Percentiles rank a stretch among this genome's conserved stretches.
phyloP scores from a whole-genome alignment of 31 red algal species.

The Endocladia muricata region DNA sequence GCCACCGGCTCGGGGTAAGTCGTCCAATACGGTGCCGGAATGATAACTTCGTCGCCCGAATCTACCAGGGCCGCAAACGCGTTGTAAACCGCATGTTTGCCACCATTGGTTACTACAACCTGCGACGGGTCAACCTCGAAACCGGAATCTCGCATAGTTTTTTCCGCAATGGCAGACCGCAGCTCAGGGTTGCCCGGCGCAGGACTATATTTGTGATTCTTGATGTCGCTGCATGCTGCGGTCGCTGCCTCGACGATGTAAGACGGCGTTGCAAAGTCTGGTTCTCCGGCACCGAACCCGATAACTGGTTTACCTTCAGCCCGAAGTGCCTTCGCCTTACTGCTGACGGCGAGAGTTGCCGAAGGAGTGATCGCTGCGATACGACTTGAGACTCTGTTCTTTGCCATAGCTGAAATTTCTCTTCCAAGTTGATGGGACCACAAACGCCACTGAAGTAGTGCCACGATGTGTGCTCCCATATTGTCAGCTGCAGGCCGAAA shows the following conservation, averaged over 20 bases:
- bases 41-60: slow-evolving; percentile 67
- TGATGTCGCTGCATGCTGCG: slow-evolving; percentile 38
- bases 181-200: slow-evolving; percentile 63
- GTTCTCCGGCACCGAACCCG: slow-evolving; percentile 89
- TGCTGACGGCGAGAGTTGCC: too few relatives aligned
- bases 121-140: slow-evolving; percentile 31
- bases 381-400: too few relatives aligned
- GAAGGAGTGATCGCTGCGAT: too few relatives aligned
- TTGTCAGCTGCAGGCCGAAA: too few relatives aligned
- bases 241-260: slow-evolving; percentile 59
- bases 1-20: slow-evolving; percentile 72
- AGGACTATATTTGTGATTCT: slow-evolving; percentile 71
- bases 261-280: slow-evolving; percentile 67
- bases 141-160: slow-evolving; percentile 27
- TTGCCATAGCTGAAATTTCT: too few relatives aligned
- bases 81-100: slow-evolving; percentile 80
- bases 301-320: slow-evolving; percentile 69
- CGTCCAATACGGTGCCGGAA: slow-evolving; percentile 87
- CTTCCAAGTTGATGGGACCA: too few relatives aligned
- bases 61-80: slow-evolving; percentile 62
- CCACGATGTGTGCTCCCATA: too few relatives aligned
- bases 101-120: slow-evolving; percentile 84
- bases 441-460: too few relatives aligned
- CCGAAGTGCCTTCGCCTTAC: too few relatives aligned
- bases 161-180: slow-evolving; percentile 59